Base-by-base conservation (phyloP, 2,329 filamentous ascomycete species). In the Ceratocystis diversiconidia region DNA sequence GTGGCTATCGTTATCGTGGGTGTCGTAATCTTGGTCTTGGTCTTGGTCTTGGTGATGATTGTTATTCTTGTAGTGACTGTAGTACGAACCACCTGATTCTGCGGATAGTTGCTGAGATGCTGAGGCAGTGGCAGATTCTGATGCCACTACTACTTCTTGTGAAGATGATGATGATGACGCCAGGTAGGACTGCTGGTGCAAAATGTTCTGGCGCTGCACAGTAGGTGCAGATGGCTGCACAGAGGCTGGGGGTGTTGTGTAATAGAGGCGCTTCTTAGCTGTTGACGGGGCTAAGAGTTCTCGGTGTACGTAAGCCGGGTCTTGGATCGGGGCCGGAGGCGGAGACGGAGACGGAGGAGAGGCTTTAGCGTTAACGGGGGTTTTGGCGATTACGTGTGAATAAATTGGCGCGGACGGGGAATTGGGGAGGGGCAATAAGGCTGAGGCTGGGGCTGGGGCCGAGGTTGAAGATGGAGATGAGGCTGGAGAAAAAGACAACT, bases 21-120 rank as follows among this genome's bases (percentile, higher is more conserved):
- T 76, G 79, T 70, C 83, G 82, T 68, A 79, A 71, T 62, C 73
- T 76, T 48, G 75, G 76, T 70, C 79, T 80, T 68, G 73, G 76
- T 22, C 28, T 15, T 7, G 46, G 46, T 25, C 62, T 25, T 55
- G 25, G 70, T 72, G 12, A 15, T 25, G 1, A 30, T 55, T 61
- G 41, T 36, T 25, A 65, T 22, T 41, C 61, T 28, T 5, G 8
- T 43, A 6, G 50, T 55, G 30, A 17, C 41, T 32, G 8, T 12
- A 32, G 28, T 64, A 17, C 1, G 62, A 30, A 32, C n/a, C 25
- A 28, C 48, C 22, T 30, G 17, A 5, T 19, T n/a, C 46, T 48
- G 46, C 19, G 46, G 46, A 5, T 48, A n/a, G 46, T 10, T 48
- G 46, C 8, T 10, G 46, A n/a, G 17, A 22, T 48, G 46, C 4